phyloP scores from a whole-genome alignment of 331 rosid species.

The Quercus tomentella region DNA sequence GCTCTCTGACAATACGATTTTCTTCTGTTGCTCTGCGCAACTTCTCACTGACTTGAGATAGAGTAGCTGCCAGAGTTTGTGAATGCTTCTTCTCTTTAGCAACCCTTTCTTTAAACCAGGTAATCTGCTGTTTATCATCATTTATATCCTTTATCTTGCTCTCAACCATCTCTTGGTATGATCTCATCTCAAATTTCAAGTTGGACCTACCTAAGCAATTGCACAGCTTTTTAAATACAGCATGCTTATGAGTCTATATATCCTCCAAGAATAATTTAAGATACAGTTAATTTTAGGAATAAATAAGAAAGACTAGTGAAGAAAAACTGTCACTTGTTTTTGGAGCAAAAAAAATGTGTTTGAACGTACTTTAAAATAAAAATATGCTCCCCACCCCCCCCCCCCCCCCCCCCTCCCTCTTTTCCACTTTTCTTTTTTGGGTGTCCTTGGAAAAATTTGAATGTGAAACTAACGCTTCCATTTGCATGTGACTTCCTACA shows the following conservation, averaged over 20 bases:
- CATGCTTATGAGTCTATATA: no score
- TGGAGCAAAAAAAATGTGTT: no score
- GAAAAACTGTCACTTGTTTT: no score
- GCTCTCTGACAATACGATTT: conserved; percentile 63
- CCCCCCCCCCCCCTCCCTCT: no score
- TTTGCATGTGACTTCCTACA: no score
- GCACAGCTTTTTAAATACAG: background rate
- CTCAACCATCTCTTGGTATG: conserved; percentile 78
- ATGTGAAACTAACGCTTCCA: no score
- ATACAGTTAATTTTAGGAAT: no score
- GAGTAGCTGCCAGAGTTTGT: conserved; percentile 52
- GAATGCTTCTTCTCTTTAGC: conserved; percentile 39
- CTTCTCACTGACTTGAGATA: conserved; percentile 52
- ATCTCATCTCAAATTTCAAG: conserved; percentile 68
- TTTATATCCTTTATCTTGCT: conserved; percentile 66
- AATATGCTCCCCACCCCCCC: no score
- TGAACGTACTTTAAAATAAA: no score
- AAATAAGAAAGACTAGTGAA: no score
- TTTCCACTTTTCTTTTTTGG: no score
- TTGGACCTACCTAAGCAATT: conserved; percentile 53
- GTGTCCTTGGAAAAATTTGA: no score
- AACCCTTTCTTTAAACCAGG: conserved; percentile 51
- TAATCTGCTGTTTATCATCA: conserved; percentile 81
- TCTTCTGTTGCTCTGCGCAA: conserved; percentile 61
- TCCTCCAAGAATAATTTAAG: background rate